phyloP scores from a whole-genome alignment of 495 filamentous ascomycete genomes.

The Tuber melanosporum region DNA sequence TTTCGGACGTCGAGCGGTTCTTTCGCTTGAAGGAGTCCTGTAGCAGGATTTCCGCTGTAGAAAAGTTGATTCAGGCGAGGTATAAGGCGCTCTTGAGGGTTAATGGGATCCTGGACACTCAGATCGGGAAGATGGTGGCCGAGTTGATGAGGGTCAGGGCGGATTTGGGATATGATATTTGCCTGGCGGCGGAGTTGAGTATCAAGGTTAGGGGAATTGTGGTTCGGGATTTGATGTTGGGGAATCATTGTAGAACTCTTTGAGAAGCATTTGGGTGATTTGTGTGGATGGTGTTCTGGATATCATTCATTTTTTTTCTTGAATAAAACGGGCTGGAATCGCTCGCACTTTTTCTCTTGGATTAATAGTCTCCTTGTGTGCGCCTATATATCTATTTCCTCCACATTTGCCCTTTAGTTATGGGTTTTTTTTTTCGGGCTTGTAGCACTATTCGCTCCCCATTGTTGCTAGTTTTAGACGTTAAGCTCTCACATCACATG shows the following conservation, averaged over 20 bases:
- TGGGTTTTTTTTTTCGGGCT: neutral
- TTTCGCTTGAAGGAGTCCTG: neutral
- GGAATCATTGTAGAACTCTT: neutral
- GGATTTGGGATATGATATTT: neutral
- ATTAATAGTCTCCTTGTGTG: neutral
- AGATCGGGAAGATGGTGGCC: neutral
- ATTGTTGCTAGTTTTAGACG: neutral
- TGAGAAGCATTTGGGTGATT: neutral
- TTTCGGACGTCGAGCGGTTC: neutral
- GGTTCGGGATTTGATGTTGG: constrained; percentile 2
- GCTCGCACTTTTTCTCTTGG: neutral
- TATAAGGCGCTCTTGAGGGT: neutral
- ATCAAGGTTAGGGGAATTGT: neutral
- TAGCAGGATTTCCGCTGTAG: neutral
- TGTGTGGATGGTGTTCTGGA: neutral
- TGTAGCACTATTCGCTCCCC: neutral
- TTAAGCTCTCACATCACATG: neutral
- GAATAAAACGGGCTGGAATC: neutral
- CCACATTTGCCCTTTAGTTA: neutral
- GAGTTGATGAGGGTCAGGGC: neutral
- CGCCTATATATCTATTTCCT: neutral
- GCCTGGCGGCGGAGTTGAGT: neutral
- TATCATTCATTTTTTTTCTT: neutral
- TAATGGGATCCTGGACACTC: neutral
- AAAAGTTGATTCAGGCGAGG: neutral